phyloP scores from a whole-genome alignment of 2,329 filamentous ascomycete genomes.

The Colletotrichum lupini region DNA sequence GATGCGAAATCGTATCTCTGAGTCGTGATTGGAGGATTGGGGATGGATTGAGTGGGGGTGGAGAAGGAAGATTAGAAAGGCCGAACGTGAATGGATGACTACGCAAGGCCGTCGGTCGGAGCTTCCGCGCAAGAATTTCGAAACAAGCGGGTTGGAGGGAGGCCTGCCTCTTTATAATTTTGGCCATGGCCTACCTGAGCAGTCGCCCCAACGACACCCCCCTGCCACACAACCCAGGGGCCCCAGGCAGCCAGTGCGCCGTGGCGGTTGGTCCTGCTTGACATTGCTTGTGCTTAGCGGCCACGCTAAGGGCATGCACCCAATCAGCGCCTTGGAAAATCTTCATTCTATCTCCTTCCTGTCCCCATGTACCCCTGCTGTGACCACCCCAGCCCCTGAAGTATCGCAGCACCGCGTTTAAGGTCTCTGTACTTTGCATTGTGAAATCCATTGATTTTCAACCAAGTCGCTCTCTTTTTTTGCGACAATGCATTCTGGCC shows the following conservation, averaged over 20 bases:
- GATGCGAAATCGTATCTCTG: constrained; percentile 19
- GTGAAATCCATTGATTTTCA: not conserved
- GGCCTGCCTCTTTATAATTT: constrained; percentile 68
- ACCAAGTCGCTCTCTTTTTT: not conserved
- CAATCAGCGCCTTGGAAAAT: constrained; percentile 49
- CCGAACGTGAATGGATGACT: constrained; percentile 57
- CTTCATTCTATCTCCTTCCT: constrained; percentile 54
- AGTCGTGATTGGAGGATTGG: constrained; percentile 37
- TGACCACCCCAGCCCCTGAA: constrained; percentile 50
- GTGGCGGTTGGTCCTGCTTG: constrained; percentile 55
- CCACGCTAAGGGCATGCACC: constrained; percentile 46
- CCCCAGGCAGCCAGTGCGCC: constrained; percentile 43
- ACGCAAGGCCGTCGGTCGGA: constrained; percentile 66
- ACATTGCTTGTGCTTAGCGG: constrained; percentile 51
- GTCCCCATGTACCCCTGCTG: constrained; percentile 46
- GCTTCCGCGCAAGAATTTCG: constrained; percentile 64
- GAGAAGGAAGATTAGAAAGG: constrained; percentile 51
- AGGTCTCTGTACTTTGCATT: constrained; percentile 23
- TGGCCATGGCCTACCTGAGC: constrained; percentile 50
- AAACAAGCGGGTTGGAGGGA: constrained; percentile 64
- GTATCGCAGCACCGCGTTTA: constrained; percentile 40
- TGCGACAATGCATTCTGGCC: constrained; percentile 30
- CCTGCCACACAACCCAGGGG: constrained; percentile 29
- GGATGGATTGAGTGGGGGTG: constrained; percentile 42
- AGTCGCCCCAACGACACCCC: constrained; percentile 55